Evolutionary conservation across 257 asterid species (phyloP).

Genomic region (Solanum pinnatisectum): DNA sequence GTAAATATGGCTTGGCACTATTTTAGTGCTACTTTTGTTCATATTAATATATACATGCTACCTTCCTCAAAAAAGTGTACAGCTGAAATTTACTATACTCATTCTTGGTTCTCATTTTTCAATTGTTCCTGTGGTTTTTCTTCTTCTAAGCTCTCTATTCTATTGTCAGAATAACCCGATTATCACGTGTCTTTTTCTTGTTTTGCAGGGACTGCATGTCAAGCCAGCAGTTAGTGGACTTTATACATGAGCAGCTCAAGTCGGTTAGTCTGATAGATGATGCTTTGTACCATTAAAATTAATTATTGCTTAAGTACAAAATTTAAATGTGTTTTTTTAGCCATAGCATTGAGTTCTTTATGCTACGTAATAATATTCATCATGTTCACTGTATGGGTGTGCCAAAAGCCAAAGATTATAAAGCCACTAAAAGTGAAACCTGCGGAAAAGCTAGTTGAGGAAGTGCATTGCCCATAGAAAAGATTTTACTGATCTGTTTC

Average conservation of each 20-base stretch:
- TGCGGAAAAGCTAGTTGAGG: neutral
- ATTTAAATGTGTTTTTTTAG: neutral
- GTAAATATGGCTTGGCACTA: neutral
- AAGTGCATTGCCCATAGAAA: neutral
- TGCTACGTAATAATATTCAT: neutral
- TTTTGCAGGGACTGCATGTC: slow-evolving; percentile 91
- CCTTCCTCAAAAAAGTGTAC: neutral
- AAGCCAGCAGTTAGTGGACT: slow-evolving; percentile 94
- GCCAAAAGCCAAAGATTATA: neutral
- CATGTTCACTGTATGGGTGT: neutral
- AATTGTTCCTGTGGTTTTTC: neutral
- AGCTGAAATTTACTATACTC: neutral
- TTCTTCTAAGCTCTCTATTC: neutral
- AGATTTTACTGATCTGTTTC: neutral
- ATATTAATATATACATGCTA: neutral
- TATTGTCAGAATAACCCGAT: neutral
- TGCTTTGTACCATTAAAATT: neutral
- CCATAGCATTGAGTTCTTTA: neutral
- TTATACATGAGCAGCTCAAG: slow-evolving; percentile 68
- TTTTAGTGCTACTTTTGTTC: neutral
- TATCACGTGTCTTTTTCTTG: neutral
- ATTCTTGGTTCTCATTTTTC: neutral
- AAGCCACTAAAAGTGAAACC: neutral
- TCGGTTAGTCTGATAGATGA: slow-evolving; percentile 41
- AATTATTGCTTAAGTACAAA: neutral